Conservation (phyloP, 202 grass and related monocot genomes). For the Thinopyrum obtusiflorum region DNA sequence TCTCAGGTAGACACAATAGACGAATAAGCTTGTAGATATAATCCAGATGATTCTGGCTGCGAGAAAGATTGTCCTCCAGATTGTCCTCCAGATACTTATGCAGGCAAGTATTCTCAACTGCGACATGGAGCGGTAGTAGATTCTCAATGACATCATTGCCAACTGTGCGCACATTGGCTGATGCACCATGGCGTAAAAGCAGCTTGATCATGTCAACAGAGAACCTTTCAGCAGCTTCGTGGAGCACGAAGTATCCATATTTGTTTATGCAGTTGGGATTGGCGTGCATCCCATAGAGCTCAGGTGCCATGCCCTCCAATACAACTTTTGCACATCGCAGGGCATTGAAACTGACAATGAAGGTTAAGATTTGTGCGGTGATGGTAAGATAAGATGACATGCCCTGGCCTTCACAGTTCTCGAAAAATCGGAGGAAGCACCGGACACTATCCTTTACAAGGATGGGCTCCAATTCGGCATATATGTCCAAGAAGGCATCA, state of each 20-base stretch:
- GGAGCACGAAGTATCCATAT: background rate
- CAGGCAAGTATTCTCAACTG: conserved; percentile 20
- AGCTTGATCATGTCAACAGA: conserved; percentile 24
- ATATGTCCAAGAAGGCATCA: background rate
- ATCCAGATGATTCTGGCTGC: background rate
- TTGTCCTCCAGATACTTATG: conserved; percentile 31
- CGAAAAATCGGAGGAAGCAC: background rate
- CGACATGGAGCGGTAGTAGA: conserved; percentile 6
- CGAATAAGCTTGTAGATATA: conserved; percentile 26
- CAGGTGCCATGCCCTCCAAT: conserved; percentile 24
- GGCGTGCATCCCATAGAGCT: background rate
- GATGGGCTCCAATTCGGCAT: background rate
- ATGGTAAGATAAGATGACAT: background rate
- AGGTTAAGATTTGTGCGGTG: conserved; percentile 9
- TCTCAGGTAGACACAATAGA: conserved; percentile 28
- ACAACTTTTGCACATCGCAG: conserved; percentile 2
- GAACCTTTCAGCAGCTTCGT: conserved; percentile 30
- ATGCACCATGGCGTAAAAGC: conserved; percentile 32
- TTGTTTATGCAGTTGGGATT: conserved; percentile 27
- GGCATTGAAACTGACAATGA: background rate
- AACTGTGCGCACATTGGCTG: conserved; percentile 6
- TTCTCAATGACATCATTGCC: background rate
- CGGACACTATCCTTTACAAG: background rate
- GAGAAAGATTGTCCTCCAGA: conserved; percentile 24
- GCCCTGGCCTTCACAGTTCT: background rate